Conservation (phyloP, 495 filamentous ascomycete genomes). For the Xylaria castorea region DNA sequence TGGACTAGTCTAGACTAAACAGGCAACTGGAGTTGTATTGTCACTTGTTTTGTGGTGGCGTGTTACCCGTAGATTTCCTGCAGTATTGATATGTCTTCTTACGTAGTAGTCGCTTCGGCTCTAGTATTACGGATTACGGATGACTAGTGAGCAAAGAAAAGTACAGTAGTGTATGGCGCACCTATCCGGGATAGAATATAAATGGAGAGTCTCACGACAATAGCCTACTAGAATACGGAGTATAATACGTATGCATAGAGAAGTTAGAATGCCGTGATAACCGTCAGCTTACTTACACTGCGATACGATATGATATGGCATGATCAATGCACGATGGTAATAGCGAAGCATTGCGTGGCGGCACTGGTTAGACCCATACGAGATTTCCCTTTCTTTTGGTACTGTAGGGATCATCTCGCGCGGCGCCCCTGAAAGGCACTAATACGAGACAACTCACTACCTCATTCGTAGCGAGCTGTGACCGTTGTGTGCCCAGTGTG, state of each 20-base stretch:
- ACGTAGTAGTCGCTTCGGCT: too few species aligned
- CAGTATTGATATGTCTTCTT: too few species aligned
- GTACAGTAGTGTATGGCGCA: neutral
- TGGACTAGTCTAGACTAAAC: too few species aligned
- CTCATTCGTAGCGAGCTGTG: conserved; percentile 11
- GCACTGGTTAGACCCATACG: neutral
- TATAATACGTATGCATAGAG: neutral
- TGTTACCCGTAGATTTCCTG: neutral
- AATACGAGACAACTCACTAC: conserved; percentile 9
- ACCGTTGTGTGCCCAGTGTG: neutral
- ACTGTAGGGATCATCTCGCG: neutral
- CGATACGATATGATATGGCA: conserved; percentile 2
- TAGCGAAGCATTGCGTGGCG: conserved; percentile 17
- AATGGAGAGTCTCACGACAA: neutral
- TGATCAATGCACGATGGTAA: conserved; percentile 18
- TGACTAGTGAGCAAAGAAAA: neutral
- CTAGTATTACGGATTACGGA: neutral
- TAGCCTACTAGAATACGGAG: neutral
- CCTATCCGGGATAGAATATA: neutral
- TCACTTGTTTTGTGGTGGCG: neutral
- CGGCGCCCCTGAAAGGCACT: neutral
- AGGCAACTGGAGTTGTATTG: neutral
- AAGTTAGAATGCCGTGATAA: conserved; percentile 1
- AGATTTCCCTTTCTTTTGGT: neutral
- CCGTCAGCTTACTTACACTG: conserved; percentile 22